Conservation (phyloP, 1,139 yeast species). For the Kurtzmaniella natalensis region DNA sequence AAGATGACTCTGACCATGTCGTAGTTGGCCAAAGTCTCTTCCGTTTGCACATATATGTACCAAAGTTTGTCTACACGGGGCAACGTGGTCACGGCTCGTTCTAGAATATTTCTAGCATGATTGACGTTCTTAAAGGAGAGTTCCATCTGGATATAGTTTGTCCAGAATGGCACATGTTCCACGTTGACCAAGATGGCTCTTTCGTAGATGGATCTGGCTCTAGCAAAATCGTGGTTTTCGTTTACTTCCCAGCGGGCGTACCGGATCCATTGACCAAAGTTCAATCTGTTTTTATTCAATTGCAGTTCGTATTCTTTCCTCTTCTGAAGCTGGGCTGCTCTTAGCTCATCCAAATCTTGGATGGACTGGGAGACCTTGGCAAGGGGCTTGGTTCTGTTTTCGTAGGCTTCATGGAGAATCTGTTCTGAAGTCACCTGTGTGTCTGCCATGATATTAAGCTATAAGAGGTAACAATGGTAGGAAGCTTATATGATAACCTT, state of each 20-base stretch:
- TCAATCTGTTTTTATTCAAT: constrained; percentile 72
- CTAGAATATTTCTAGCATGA: constrained; percentile 84
- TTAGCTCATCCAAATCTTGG: constrained; percentile 75
- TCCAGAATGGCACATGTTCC: constrained; percentile 79
- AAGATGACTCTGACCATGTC: constrained; percentile 62
- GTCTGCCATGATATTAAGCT: constrained; percentile 7
- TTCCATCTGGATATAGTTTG: constrained; percentile 76
- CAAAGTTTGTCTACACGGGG: constrained; percentile 85
- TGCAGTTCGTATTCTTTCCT: constrained; percentile 84
- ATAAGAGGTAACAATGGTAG: no score
- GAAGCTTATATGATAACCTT: no score
- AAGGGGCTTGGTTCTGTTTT: constrained; percentile 25
- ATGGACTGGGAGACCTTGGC: constrained; percentile 51
- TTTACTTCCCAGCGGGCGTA: constrained; percentile 87
- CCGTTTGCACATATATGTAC: constrained; percentile 78
- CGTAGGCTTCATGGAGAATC: constrained; percentile 36
- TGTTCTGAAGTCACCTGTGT: constrained; percentile 32
- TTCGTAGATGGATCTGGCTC: constrained; percentile 85
- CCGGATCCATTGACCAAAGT: constrained; percentile 85
- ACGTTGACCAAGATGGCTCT: constrained; percentile 78
- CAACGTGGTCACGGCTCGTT: constrained; percentile 67
- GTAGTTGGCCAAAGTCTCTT: constrained; percentile 69
- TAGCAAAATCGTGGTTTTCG: constrained; percentile 62
- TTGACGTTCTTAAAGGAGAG: constrained; percentile 67
- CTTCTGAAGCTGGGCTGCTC: constrained; percentile 69